Percentiles rank a stretch among this genome's conserved stretches.
Evolutionary conservation across 2,329 filamentous ascomycete species (phyloP).

Genomic region (Drechslerella dactyloides): DNA sequence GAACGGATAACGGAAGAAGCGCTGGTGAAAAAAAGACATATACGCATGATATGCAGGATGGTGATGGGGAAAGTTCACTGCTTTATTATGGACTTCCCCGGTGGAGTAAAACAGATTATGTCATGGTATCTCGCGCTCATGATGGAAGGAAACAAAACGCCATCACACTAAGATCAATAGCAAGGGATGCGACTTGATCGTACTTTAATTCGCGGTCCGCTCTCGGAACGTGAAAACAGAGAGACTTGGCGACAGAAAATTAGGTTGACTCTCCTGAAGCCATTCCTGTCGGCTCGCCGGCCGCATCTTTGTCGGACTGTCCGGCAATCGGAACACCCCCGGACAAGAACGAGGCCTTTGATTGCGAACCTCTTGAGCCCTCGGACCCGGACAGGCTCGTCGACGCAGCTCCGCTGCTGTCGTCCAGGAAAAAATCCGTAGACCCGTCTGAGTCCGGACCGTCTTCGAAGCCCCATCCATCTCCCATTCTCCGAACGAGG

Average conservation of each 20-base stretch:
- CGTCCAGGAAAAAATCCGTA: conserved; percentile 33
- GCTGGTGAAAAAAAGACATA: no score
- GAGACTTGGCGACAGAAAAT: background rate
- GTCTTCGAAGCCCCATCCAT: conserved; percentile 65
- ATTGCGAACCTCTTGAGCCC: conserved; percentile 25
- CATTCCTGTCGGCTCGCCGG: conserved; percentile 4
- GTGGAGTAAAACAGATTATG: conserved; percentile 20
- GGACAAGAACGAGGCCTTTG: conserved; percentile 21
- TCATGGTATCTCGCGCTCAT: conserved; percentile 49
- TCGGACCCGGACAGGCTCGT: conserved; percentile 33
- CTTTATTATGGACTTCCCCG: conserved; percentile 14
- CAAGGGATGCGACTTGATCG: conserved; percentile 33
- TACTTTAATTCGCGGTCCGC: background rate
- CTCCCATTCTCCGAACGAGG: conserved; percentile 71
- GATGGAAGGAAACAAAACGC: conserved; percentile 35
- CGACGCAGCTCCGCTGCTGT: conserved; percentile 32
- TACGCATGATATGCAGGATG: background rate
- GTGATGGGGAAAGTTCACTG: background rate
- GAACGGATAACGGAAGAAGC: no score
- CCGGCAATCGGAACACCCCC: conserved; percentile 20
- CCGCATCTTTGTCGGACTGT: conserved; percentile 16
- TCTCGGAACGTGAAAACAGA: conserved; percentile 17
- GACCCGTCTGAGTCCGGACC: conserved; percentile 34
- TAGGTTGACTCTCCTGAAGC: background rate
- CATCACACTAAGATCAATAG: conserved; percentile 30